These are phyloP conservation scores for Polyporus arcularius DNA, from an alignment of 768 basidiomycete genomes.

Conservation along the genomic window DNA sequence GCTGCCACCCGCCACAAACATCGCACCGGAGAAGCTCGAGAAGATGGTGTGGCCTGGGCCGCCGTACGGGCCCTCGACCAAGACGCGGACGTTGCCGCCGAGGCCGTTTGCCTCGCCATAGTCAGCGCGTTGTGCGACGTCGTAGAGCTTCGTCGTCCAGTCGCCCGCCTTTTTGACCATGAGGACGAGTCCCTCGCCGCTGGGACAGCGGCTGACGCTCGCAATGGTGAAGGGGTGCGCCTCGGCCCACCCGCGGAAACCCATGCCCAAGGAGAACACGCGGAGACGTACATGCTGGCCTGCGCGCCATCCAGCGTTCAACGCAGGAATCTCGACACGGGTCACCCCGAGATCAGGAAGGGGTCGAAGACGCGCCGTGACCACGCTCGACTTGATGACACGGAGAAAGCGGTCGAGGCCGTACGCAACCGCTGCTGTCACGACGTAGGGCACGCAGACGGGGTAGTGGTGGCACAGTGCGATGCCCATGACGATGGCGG, in stretches of 20 bases:
- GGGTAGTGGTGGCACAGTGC: conserved; percentile 43
- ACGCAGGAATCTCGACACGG: conserved; percentile 44
- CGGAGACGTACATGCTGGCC: conserved; percentile 63
- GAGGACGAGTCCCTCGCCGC: conserved; percentile 48
- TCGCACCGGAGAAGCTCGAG: conserved; percentile 50
- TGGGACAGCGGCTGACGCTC: conserved; percentile 24
- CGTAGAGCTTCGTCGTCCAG: conserved; percentile 50
- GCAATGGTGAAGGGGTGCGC: conserved; percentile 42
- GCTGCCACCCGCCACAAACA: conserved; percentile 61
- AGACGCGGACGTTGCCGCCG: conserved; percentile 35
- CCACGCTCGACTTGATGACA: conserved; percentile 47
- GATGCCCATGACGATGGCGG: conserved; percentile 53
- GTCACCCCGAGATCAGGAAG: conserved; percentile 49
- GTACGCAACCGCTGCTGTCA: conserved; percentile 42
- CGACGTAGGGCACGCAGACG: conserved; percentile 41
- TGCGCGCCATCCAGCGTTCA: conserved; percentile 58
- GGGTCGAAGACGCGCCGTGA: conserved; percentile 44
- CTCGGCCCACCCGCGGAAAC: conserved; percentile 42
- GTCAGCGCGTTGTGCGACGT: conserved; percentile 38
- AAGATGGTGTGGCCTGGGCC: conserved; percentile 49
- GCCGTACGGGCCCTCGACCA: conserved; percentile 60
- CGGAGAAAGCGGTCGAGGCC: conserved; percentile 48
- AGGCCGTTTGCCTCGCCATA: conserved; percentile 33
- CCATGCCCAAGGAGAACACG: conserved; percentile 41
- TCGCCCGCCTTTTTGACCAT: conserved; percentile 51